Percentiles rank a stretch among this genome's conserved stretches.
phyloP scores from a whole-genome alignment of 129 eudicot genomes.

The Ambrosia artemisiifolia region DNA sequence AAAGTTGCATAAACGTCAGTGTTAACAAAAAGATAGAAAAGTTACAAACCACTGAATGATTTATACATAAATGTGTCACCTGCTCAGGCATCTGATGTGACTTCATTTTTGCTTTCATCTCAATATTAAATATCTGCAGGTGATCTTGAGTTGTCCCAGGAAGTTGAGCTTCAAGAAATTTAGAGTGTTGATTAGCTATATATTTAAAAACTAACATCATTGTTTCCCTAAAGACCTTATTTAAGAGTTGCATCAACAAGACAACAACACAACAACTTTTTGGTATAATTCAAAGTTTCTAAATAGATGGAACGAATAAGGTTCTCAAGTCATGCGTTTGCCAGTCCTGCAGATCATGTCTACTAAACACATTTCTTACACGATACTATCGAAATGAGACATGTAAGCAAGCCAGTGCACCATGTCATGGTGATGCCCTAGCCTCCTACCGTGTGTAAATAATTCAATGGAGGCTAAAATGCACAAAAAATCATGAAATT shows the following conservation, averaged over 20 bases:
- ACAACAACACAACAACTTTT: slow-evolving; percentile 5
- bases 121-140: slow-evolving; percentile 92
- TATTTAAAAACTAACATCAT: slow-evolving; percentile 8
- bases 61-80: slow-evolving; percentile 36
- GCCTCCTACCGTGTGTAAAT: neutral
- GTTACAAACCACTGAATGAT: slow-evolving; percentile 7
- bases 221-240: slow-evolving; percentile 4
- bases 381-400: neutral
- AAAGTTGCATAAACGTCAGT: neutral
- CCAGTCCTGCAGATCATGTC: slow-evolving; percentile 12
- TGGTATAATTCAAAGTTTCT: slow-evolving; percentile 3
- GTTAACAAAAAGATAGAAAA: neutral
- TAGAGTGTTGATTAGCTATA: slow-evolving; percentile 19
- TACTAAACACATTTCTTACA: neutral
- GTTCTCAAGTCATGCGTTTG: neutral
- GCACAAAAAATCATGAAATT: slow-evolving; percentile 5
- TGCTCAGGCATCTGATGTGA: slow-evolving; percentile 99
- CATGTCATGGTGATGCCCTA: neutral
- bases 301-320: neutral
- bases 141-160: slow-evolving; percentile 98
- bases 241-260: neutral
- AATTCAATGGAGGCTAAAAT: slow-evolving; percentile 1
- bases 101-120: slow-evolving; percentile 85
- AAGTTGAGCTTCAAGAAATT: slow-evolving; percentile 73
- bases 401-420: slow-evolving; percentile 20